A percentile compares a stretch with the other conserved stretches of the same genome.
These are phyloP conservation scores for Candida glaebosa DNA, from an alignment of 805 yeast species.

Conservation along the genomic window DNA sequence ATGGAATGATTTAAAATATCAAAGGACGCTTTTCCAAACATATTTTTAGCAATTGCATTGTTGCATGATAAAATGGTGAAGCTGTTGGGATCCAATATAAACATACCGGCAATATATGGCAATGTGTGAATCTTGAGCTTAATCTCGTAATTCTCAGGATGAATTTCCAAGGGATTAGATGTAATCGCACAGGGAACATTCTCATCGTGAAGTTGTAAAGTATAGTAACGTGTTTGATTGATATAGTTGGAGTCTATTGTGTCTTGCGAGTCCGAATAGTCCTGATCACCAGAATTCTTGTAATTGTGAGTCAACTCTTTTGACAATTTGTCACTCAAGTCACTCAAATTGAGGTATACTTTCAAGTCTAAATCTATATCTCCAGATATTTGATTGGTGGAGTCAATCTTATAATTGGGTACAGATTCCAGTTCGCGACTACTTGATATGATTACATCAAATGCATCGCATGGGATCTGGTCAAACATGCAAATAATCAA, in stretches of 20 bases:
- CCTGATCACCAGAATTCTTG: constrained; percentile 2
- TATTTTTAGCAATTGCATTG: constrained; percentile 69
- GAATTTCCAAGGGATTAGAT: constrained; percentile 52
- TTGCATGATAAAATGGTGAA: constrained; percentile 67
- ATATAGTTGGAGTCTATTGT: constrained; percentile 29
- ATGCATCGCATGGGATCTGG: constrained; percentile 66
- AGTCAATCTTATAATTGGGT: constrained; percentile 17
- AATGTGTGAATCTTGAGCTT: constrained; percentile 69
- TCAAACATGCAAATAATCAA: constrained; percentile 81
- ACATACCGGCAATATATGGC: constrained; percentile 85
- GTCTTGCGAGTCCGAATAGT: constrained; percentile 15
- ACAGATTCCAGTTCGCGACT: constrained; percentile 4
- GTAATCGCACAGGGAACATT: constrained; percentile 74
- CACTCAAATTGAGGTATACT: constrained; percentile 13
- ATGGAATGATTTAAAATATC: constrained; percentile 41
- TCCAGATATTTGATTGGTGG: constrained; percentile 35
- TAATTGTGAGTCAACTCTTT: constrained; percentile 15
- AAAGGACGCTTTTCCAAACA: constrained; percentile 67
- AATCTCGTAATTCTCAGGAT: constrained; percentile 38
- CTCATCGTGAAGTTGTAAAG: constrained; percentile 44
- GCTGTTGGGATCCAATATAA: constrained; percentile 55
- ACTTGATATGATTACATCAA: constrained; percentile 48
- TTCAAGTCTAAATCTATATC: constrained; percentile 19
- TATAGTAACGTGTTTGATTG: constrained; percentile 61
- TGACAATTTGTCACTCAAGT: constrained; percentile 26